Evolutionary conservation across 345 rosid genomes (phyloP).

Genomic region (Populus alba): DNA sequence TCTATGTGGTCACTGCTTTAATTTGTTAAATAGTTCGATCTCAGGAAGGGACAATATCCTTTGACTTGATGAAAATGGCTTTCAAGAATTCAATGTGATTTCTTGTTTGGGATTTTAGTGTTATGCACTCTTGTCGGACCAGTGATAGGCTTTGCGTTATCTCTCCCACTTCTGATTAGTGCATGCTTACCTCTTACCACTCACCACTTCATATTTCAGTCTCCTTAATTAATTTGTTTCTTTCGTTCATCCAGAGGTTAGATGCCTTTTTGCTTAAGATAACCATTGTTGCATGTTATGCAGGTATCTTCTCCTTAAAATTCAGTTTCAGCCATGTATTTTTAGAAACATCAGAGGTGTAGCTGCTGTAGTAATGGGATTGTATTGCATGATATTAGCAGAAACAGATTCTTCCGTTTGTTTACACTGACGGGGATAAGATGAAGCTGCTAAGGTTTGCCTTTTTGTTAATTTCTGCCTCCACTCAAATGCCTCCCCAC

Average conservation of each 20-base stretch:
- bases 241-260: not conserved
- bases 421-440: constrained; percentile 8
- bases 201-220: not conserved
- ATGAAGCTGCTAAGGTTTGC: constrained; percentile 12
- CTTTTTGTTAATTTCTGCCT: constrained; percentile 16
- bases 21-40: not conserved
- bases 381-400: not conserved
- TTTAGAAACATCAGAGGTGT: not conserved
- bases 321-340: constrained; percentile 9
- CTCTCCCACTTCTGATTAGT: not conserved
- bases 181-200: not conserved
- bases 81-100: not conserved
- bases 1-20: not conserved
- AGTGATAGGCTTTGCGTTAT: not conserved
- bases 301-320: constrained; percentile 24
- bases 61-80: not conserved
- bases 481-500: not conserved
- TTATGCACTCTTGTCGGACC: not conserved
- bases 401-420: not conserved
- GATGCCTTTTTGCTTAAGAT: not conserved
- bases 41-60: not conserved
- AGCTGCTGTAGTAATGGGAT: constrained; percentile 5
- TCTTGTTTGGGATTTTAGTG: not conserved
- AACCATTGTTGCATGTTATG: constrained; percentile 7
- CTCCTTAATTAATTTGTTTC: not conserved